A percentile compares a stretch with the other conserved stretches of the same genome.
These are phyloP conservation scores for Alternaria arbusti DNA, from an alignment of 2,329 filamentous ascomycete genomes.

Conservation along the genomic window DNA sequence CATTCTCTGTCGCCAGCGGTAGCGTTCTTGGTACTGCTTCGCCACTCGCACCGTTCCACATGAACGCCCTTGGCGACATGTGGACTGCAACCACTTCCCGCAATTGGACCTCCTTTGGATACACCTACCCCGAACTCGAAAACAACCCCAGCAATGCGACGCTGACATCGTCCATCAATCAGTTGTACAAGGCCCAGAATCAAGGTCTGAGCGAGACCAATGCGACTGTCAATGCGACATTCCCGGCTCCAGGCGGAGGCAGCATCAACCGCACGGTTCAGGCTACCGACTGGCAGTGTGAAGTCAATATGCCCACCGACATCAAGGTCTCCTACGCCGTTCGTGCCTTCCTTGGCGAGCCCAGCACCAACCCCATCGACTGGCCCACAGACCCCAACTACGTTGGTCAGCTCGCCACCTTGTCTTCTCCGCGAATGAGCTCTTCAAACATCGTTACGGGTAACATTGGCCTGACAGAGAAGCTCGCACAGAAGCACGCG, in stretches of 20 bases:
- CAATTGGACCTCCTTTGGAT: conserved; percentile 42
- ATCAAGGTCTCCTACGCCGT: conserved; percentile 42
- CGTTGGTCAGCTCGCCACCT: conserved; percentile 49
- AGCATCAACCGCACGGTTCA: conserved; percentile 16
- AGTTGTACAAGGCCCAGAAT: conserved; percentile 34
- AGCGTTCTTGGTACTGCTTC: conserved; percentile 28
- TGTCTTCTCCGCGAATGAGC: conserved; percentile 47
- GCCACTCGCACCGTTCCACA: conserved; percentile 39
- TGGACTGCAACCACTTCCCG: conserved; percentile 36
- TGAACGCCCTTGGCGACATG: conserved; percentile 40
- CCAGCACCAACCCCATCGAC: conserved; percentile 28
- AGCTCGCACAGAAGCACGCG: conserved; percentile 35
- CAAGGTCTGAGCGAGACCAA: conserved; percentile 33
- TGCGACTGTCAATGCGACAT: conserved; percentile 23
- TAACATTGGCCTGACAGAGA: conserved; percentile 49
- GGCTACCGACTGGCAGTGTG: conserved; percentile 37
- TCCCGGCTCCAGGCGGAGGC: conserved; percentile 4
- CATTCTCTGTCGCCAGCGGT: conserved; percentile 26
- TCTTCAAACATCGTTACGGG: conserved; percentile 49
- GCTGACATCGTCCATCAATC: conserved; percentile 34
- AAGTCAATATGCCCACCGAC: conserved; percentile 42
- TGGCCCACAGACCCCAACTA: conserved; percentile 51
- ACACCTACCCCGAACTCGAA: conserved; percentile 42
- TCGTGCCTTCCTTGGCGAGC: conserved; percentile 40
- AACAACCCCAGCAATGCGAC: conserved; percentile 34